A percentile compares a stretch with the other conserved stretches of the same genome.
These are phyloP conservation scores for Saccharum hybrid DNA, from an alignment of 202 grass and related monocot genomes.

Conservation along the genomic window DNA sequence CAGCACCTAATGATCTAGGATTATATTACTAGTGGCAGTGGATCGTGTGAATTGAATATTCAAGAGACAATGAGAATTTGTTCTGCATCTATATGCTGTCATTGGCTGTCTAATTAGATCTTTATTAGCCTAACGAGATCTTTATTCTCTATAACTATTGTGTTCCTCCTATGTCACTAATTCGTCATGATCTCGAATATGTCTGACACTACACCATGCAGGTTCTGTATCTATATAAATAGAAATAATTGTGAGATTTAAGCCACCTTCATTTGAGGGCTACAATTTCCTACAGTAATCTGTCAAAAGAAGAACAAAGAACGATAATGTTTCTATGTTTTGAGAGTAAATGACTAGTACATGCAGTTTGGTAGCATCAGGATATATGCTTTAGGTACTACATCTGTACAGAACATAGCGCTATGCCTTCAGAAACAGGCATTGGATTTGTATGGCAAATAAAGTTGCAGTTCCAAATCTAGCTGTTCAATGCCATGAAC, in stretches of 20 bases:
- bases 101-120: slow-evolving; percentile 54
- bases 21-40: slow-evolving; percentile 53
- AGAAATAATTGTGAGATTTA: background rate
- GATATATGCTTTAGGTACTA: background rate
- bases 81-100: slow-evolving; percentile 39
- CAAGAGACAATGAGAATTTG: slow-evolving; percentile 56
- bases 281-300: background rate
- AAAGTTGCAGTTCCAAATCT: background rate
- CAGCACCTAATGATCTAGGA: slow-evolving; percentile 47
- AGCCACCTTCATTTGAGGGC: background rate
- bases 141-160: slow-evolving; percentile 30
- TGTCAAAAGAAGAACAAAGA: background rate
- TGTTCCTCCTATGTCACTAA: slow-evolving; percentile 41
- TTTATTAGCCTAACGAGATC: slow-evolving; percentile 31
- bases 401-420: background rate
- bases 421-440: background rate
- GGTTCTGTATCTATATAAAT: background rate
- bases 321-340: background rate
- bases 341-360: background rate
- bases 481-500: background rate
- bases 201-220: slow-evolving; percentile 21
- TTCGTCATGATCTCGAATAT: slow-evolving; percentile 35
- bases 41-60: slow-evolving; percentile 54
- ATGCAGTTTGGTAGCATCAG: background rate
- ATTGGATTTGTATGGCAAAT: slow-evolving; percentile 9